Evolutionary conservation across 345 rosid species (phyloP), one percentile per base, ranked within the genome.

Genomic region (Aquilaria sinensis): DNA sequence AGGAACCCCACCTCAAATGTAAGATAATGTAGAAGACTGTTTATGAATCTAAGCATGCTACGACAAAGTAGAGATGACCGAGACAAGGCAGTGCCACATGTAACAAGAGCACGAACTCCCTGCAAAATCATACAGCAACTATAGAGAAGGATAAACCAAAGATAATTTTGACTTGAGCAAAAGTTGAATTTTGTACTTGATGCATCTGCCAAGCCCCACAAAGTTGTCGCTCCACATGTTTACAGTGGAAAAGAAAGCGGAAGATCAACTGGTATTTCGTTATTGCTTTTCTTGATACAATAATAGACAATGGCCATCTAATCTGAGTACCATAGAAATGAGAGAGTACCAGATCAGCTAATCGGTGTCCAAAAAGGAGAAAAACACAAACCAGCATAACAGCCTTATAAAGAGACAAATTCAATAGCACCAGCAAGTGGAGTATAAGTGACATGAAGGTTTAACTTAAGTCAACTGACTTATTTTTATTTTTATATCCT

Each of bases 191-290:
- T 67, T 81, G 49, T 88, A 88, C 99, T 78, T 90, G 99, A 83
- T 90, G 99, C 78, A 83, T 74, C 70, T 94, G 99, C 99, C 98
- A 94, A 53, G 99, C 85, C 70, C 85, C 89, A 78, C 90, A 85
- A 62, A 94, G 95, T 74, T 94, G 97, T 64, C 97, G 97, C 61
- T 94, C 96, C 61, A 90, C 92, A 74, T 94, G 96, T 66, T 94
- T 94, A 78, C 96, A 94, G 63, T 82, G 95, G 65, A 94, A 94
- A 56, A 94, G 78, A 78, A 82, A 86, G 68, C 97, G 96, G 68
- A 94, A 93, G 72, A 94, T 81, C 71, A 90, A 77, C 82, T 88
- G 92, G 70, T 94, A 94, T 77, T 94, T 94, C 60, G 86, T 76
- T 57, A 90, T 64, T 75, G 97, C 88, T 78, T 88, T 86, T 76